Base-by-base conservation (phyloP, 768 basidiomycete genomes). In the Amanita subjunquillea region DNA sequence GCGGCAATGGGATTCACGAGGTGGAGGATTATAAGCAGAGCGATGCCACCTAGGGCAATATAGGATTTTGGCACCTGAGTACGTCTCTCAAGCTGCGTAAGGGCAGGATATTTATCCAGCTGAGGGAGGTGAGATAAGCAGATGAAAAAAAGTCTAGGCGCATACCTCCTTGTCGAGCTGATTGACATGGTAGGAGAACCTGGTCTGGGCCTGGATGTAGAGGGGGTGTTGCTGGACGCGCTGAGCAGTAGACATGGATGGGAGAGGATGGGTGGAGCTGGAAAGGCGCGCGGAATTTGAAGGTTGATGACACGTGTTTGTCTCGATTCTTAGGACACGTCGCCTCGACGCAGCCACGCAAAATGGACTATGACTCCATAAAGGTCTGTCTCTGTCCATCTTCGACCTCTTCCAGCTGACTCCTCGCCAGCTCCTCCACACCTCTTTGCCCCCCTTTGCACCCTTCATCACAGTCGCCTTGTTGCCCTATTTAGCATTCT, bases 121-220 rank as follows among this genome's bases (percentile, higher is more conserved):
- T 88, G 63, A 13, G 50, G 47, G 36, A 41, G 50, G 27, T 36
- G 55, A 42, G 38, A 55, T 54, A 37, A 60, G 57, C 46, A 47
- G 32, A 6, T 25, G 54, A 9, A 27, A 44, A 46, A 50, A 48
- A 48, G 41, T 34, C 38, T 17, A 8, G 34, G 34, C 1, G 72
- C 80, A 37, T 41, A 92, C 94, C 87, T 98, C 94, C 69, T 96
- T 96, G 76, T 98, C 95, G 63, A 98, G 86, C 76, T 94, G 88
- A 69, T 66, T 72, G 63, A 91, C 70, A 67, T 96, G 91, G 72
- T 85, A 80, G 60, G 75, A 75, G 56, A 83, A 87, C 76, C 86
- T 88, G 67, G 80, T 83, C 71, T 87, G 83, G 23, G 81, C 91
- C 70, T 94, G 88, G 61, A 87, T 59, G 72, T 85, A 82, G 62